Evolutionary conservation across 768 basidiomycete species (phyloP).

Genomic region (Agaricus sinodeliciosus): DNA sequence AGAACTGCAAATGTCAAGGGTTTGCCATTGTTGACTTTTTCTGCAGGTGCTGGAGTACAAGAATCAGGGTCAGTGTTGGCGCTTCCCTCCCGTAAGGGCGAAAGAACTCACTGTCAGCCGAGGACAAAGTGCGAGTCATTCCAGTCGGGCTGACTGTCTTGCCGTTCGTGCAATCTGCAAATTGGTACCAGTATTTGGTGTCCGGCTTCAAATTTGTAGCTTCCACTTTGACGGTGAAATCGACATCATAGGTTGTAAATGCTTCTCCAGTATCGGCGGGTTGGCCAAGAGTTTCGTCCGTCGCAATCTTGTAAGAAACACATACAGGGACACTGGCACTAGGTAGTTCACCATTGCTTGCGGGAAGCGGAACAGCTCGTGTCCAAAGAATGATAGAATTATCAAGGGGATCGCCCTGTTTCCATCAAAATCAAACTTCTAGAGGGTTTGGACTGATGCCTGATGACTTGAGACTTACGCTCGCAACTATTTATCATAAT

Average conservation of each 20-base stretch:
- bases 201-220: slow-evolving; percentile 43
- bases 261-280: slow-evolving; percentile 39
- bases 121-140: slow-evolving; percentile 43
- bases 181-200: slow-evolving; percentile 49
- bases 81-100: background rate
- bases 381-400: slow-evolving; percentile 54
- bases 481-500: slow-evolving; percentile 30
- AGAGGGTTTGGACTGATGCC: background rate
- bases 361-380: slow-evolving; percentile 35
- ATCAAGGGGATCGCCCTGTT: slow-evolving; percentile 48
- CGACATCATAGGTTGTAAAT: slow-evolving; percentile 52
- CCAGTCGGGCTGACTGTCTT: slow-evolving; percentile 39
- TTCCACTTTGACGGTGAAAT: slow-evolving; percentile 57
- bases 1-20: slow-evolving; percentile 50
- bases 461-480: slow-evolving; percentile 25
- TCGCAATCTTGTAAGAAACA: slow-evolving; percentile 38
- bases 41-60: slow-evolving; percentile 33
- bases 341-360: slow-evolving; percentile 22
- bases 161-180: slow-evolving; percentile 46
- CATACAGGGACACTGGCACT: slow-evolving; percentile 48
- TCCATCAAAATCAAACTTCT: background rate
- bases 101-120: slow-evolving; percentile 31
- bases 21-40: slow-evolving; percentile 44
- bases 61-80: background rate
- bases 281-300: slow-evolving; percentile 26